phyloP scores from a whole-genome alignment of 2,329 filamentous ascomycete species.

The Xenoacremonium recifei region DNA sequence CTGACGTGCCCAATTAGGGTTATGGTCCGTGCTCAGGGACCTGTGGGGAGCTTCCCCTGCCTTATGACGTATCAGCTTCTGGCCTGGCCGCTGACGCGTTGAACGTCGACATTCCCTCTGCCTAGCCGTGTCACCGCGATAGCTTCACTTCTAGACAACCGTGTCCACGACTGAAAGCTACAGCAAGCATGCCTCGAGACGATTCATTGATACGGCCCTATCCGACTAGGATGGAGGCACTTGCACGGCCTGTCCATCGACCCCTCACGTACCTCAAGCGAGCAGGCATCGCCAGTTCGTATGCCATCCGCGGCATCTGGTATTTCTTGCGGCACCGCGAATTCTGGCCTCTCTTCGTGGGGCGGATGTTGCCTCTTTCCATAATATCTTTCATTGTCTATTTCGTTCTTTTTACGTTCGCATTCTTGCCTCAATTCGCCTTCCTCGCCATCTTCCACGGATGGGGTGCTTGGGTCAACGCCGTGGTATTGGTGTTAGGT shows the following conservation, averaged over 20 bases:
- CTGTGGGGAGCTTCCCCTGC: no score
- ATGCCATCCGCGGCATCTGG: constrained; percentile 70
- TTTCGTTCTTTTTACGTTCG: constrained; percentile 80
- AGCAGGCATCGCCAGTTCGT: constrained; percentile 48
- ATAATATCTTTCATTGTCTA: constrained; percentile 83
- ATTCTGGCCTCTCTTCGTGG: constrained; percentile 77
- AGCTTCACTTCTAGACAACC: constrained; percentile 1
- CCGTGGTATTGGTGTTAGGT: constrained; percentile 82
- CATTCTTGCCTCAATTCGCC: constrained; percentile 85
- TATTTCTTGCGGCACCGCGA: constrained; percentile 78
- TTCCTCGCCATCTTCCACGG: constrained; percentile 90
- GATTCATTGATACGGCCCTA: constrained; percentile 7
- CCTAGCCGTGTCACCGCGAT: no score
- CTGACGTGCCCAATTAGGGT: no score
- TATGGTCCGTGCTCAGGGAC: no score
- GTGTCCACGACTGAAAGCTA: no score
- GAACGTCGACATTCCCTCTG: no score
- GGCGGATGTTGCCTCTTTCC: constrained; percentile 76
- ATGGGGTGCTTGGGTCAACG: constrained; percentile 84
- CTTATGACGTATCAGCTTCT: no score
- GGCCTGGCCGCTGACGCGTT: no score
- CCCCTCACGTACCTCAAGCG: constrained; percentile 42
- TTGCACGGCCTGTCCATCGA: constrained; percentile 29
- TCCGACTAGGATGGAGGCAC: constrained; percentile 14
- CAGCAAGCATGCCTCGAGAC: constrained; percentile 17